Evolutionary conservation across 2,329 filamentous ascomycete species (phyloP), one percentile per base, ranked within the genome.

Genomic region (Aspergillus spinulosporus): DNA sequence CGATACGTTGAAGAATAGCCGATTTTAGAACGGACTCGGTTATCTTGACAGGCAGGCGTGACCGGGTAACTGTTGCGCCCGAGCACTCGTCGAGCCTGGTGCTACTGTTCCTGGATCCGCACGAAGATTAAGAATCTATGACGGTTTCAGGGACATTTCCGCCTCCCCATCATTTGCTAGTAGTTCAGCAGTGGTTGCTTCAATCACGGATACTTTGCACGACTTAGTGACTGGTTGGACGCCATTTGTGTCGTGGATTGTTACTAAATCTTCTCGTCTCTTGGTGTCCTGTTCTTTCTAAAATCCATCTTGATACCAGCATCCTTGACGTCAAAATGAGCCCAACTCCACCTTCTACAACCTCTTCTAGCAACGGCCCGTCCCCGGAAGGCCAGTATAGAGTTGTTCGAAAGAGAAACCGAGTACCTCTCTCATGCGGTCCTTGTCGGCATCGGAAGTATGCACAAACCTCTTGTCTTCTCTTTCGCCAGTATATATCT

Each of bases 361-460:
- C 86, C 36, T 89, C 90, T 6, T 94, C 91, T 12, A 86, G 79
- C 62, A 86, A 86, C 57, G 85, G 79, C 26, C 88, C 89, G 60
- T 96, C 92, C 45, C 91, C 92, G 34, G 90, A 96, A 72, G 85
- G 89, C 52, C 88, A 93, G 63, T 96, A 90, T 68, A 85, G 90
- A 65, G 88, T 97, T 49, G 89, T 97, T 58, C 87, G 93, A 63
- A 96, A 95, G 78, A 85, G 93, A 72, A 97, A 97, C 69, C 83
- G 93, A 58, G 88, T 97, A 12, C 93, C 93, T 46, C 80, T 97
- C 49, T 97, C 92, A 68, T 97, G 93, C 73, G 90, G 88, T 63
- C 90, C 92, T 32, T 97, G 93, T 74, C 84, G 93, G 70, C 89
- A 92, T 67, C 87, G 92, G 78, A 97, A 97, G 90, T 94, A 78